Evolutionary conservation across 805 yeast genomes (phyloP).

Genomic region (Ogataea sp.): DNA sequence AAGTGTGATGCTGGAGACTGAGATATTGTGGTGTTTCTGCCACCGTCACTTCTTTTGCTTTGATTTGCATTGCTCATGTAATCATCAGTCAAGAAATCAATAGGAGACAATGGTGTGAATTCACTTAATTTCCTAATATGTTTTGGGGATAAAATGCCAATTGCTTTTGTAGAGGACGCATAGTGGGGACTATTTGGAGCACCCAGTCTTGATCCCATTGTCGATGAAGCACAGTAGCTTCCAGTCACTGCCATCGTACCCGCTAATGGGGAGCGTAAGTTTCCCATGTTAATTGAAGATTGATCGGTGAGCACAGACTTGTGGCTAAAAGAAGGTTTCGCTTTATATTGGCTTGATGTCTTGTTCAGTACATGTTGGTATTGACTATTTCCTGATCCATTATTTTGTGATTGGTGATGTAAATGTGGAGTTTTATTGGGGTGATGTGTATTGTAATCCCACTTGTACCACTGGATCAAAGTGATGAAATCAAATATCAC

Average conservation of each 20-base stretch:
- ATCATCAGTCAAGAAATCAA: constrained; percentile 25
- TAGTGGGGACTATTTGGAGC: background rate
- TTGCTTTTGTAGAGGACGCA: constrained; percentile 2
- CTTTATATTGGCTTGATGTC: background rate
- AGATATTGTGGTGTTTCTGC: background rate
- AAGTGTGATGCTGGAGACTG: background rate
- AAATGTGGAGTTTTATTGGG: background rate
- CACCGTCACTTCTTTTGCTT: background rate
- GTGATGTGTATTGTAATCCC: constrained; percentile 16
- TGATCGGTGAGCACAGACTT: background rate
- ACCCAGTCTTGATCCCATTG: background rate
- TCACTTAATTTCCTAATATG: constrained; percentile 24
- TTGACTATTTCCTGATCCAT: background rate
- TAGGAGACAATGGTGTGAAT: constrained; percentile 27
- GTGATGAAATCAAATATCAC: constrained; percentile 37
- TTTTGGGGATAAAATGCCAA: constrained; percentile 18
- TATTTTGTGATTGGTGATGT: background rate
- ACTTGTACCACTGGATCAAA: constrained; percentile 33
- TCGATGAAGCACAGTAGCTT: constrained; percentile 1
- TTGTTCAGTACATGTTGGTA: background rate
- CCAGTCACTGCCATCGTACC: background rate
- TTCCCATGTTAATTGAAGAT: background rate
- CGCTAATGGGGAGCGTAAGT: background rate
- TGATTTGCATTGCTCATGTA: constrained; percentile 7
- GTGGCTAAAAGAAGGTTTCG: background rate